These are phyloP conservation scores for Harrya chromipes DNA, from an alignment of 768 basidiomycete genomes.

Conservation along the genomic window DNA sequence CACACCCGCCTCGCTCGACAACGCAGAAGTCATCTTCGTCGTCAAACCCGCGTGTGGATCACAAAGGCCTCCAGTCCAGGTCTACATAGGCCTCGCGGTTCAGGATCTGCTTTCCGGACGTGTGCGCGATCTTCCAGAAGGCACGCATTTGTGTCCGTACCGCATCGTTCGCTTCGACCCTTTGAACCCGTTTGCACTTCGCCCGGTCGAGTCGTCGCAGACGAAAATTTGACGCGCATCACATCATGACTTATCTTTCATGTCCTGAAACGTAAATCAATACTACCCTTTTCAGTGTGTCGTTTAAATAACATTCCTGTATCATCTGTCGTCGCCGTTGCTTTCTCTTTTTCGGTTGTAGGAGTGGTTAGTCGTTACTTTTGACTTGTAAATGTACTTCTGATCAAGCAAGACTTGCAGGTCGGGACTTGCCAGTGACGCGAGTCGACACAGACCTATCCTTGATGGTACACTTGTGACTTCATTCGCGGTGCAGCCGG, in stretches of 20 bases:
- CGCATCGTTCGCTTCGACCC: conserved; percentile 35
- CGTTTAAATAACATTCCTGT: conserved; percentile 11
- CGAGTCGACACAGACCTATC: too few relatives aligned
- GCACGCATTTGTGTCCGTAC: conserved; percentile 56
- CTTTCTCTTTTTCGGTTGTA: too few relatives aligned
- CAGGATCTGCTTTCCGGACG: conserved; percentile 44
- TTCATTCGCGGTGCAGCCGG: too few relatives aligned
- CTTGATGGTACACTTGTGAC: too few relatives aligned
- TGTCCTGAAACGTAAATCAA: background rate
- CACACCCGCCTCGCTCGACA: conserved; percentile 48
- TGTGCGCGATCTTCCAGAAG: conserved; percentile 37
- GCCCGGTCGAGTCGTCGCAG: background rate
- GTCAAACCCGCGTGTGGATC: conserved; percentile 34
- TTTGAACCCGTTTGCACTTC: conserved; percentile 8
- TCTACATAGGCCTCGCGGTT: conserved; percentile 48
- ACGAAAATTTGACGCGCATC: too few relatives aligned
- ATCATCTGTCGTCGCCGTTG: conserved; percentile 7
- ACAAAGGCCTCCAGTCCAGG: conserved; percentile 14
- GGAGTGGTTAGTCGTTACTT: background rate
- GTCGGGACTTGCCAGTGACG: too few relatives aligned
- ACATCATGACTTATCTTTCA: too few relatives aligned
- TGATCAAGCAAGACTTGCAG: too few relatives aligned
- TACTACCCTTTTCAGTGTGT: conserved; percentile 12
- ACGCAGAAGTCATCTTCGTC: conserved; percentile 52
- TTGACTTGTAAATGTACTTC: too few relatives aligned